A percentile compares a stretch with the other conserved stretches of the same genome.
Evolutionary conservation across 345 rosid genomes (phyloP).

Genomic region (Hypericum perforatum): DNA sequence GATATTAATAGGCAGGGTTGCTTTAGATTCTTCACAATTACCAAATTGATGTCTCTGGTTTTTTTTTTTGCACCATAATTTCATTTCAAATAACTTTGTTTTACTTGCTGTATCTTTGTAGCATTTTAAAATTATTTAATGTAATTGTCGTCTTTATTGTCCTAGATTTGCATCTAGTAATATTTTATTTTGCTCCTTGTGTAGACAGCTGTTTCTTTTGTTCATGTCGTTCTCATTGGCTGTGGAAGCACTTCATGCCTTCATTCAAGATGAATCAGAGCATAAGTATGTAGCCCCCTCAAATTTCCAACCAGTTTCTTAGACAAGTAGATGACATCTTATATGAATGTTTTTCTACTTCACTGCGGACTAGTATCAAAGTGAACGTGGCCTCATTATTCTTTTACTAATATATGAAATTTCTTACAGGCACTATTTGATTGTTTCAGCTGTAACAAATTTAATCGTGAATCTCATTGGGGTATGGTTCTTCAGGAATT

Average conservation of each 20-base stretch:
- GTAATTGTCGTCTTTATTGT: neutral
- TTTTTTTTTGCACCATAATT: neutral
- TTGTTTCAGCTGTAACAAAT: slow-evolving; percentile 94
- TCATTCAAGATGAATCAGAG: slow-evolving; percentile 95
- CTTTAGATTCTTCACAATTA: too few relatives aligned
- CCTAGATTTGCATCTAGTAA: slow-evolving; percentile 35
- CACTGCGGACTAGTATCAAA: neutral
- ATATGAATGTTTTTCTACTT: too few relatives aligned
- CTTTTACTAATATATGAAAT: slow-evolving; percentile 3
- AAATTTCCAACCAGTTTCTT: neutral
- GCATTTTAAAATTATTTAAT: neutral
- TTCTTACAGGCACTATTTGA: slow-evolving; percentile 78
- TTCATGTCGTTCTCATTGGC: slow-evolving; percentile 98
- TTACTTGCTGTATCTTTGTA: neutral
- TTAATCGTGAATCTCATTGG: slow-evolving; percentile 88
- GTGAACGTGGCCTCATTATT: neutral
- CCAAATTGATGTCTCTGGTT: neutral
- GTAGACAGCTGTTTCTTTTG: slow-evolving; percentile 99
- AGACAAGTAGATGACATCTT: too few relatives aligned
- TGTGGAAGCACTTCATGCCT: slow-evolving; percentile 99
- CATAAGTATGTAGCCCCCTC: slow-evolving; percentile 63
- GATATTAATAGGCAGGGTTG: too few relatives aligned
- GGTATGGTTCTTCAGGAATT: slow-evolving; percentile 94
- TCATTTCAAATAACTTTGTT: too few relatives aligned
- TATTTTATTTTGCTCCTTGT: slow-evolving; percentile 51